Percentiles rank a stretch among this genome's conserved stretches.
Conservation (phyloP, 1,139 yeast genomes). For the Zygoascus hellenicus region DNA sequence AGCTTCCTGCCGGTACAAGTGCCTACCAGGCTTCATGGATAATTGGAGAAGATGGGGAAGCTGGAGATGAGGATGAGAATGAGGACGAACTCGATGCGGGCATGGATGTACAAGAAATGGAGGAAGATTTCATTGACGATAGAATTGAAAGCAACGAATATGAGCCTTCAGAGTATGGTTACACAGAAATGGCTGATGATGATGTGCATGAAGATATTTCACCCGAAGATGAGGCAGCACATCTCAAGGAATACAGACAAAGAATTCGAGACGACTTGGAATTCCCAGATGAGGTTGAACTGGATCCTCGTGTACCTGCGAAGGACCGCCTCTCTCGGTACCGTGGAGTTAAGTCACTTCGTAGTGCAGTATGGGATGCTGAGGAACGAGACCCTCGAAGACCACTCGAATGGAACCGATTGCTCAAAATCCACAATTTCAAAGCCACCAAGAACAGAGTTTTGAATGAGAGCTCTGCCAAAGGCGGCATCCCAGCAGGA, state of each 20-base stretch:
- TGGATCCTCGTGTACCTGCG: slow-evolving; percentile 70
- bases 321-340: slow-evolving; percentile 67
- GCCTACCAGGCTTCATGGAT: slow-evolving; percentile 95
- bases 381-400: slow-evolving; percentile 73
- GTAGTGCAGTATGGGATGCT: slow-evolving; percentile 79
- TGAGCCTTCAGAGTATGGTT: slow-evolving; percentile 29
- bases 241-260: slow-evolving; percentile 61
- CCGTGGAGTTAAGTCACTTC: slow-evolving; percentile 80
- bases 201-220: slow-evolving; percentile 70
- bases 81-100: slow-evolving; percentile 26
- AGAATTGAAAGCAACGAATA: slow-evolving; percentile 17
- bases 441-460: slow-evolving; percentile 71
- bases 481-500: slow-evolving; percentile 53
- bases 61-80: slow-evolving; percentile 37
- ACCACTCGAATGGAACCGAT: slow-evolving; percentile 73
- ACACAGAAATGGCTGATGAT: slow-evolving; percentile 43
- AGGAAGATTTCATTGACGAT: slow-evolving; percentile 1
- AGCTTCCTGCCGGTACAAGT: slow-evolving; percentile 81
- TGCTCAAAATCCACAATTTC: slow-evolving; percentile 69
- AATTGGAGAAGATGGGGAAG: slow-evolving; percentile 49
- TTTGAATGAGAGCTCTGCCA: slow-evolving; percentile 48
- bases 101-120: slow-evolving; percentile 4
- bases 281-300: slow-evolving; percentile 92
- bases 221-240: slow-evolving; percentile 79
- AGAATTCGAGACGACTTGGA: slow-evolving; percentile 79